Conservation (phyloP, 2,329 filamentous ascomycete genomes). For the Xylaria sp. region DNA sequence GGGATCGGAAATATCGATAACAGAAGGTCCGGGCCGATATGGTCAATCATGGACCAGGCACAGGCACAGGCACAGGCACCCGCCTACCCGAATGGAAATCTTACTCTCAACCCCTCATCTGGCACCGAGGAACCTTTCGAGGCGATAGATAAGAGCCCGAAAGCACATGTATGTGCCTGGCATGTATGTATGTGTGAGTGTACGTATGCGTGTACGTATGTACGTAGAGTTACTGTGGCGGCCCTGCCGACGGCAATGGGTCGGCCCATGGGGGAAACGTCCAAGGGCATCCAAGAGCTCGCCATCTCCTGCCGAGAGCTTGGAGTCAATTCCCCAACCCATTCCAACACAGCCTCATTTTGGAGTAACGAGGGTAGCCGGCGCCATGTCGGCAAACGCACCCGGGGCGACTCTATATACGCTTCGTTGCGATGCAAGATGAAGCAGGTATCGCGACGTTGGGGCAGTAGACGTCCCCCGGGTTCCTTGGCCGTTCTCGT, state of each 20-base stretch:
- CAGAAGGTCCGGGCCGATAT: conserved; percentile 4
- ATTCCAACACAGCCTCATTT: too few relatives aligned
- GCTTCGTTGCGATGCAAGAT: too few relatives aligned
- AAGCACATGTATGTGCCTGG: not conserved
- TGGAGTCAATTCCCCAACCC: too few relatives aligned
- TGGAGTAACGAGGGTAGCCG: too few relatives aligned
- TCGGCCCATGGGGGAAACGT: too few relatives aligned
- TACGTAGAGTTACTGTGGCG: not conserved
- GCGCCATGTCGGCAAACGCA: not conserved
- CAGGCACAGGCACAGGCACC: not conserved
- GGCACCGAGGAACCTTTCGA: not conserved
- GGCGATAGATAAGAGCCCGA: not conserved
- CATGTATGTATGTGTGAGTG: too few relatives aligned
- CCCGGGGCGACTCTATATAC: not conserved
- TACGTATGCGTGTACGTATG: too few relatives aligned
- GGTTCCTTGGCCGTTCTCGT: not conserved
- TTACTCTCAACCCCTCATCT: not conserved
- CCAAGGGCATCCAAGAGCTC: too few relatives aligned
- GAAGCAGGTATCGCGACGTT: not conserved
- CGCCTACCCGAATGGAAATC: not conserved
- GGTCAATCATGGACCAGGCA: not conserved
- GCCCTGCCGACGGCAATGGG: too few relatives aligned
- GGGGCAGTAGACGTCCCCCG: not conserved
- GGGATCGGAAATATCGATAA: conserved; percentile 4
- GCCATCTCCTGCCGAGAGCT: too few relatives aligned